Evolutionary conservation across 805 yeast species (phyloP), one percentile per base, ranked within the genome.

Genomic region (Ogataea nonfermentans): DNA sequence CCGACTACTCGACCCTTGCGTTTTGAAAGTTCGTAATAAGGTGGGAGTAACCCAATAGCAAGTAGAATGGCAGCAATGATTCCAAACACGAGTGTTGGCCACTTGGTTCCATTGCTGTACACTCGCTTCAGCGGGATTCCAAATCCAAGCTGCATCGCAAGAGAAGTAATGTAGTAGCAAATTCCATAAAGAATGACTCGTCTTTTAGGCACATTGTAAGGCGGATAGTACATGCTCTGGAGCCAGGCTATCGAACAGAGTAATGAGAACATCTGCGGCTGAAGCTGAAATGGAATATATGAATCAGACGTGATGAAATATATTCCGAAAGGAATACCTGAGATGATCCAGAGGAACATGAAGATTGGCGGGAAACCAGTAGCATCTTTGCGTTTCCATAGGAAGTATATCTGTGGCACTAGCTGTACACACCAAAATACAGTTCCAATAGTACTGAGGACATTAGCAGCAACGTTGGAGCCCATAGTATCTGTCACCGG

Each of bases 381-480:
- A 40, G 95, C 83, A 59, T 88, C 79, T 53, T 91, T 89, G 7
- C 75, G 74, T 39, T 71, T 71, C 69, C 76, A 85, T 4, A 62
- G 51, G 59, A 84, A 87, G 59, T 81, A 73, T 37, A 81, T 71
- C 33, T 61, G 98, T 0, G 98, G 98, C 1, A 85, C 69, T 35
- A 91, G 66, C 63, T 91, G 98, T 45, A 91, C 70, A 61, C 98
- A 91, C 97, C 97, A 91, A 40, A 86, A 70, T 2, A 91, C 81
- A 0, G 98, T 91, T 2, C 96, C 98, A 3, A 86, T 71, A 8
- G 96, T 90, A 3, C 89, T 95, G 41, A 88, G 70, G 1, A 84
- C 85, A 34, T 85, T 87, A 10, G 87, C 76, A 1, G 84, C 85
- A 4, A 70, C 47, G 24, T 46, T 46, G 1, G 43, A 29, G 17